These are phyloP conservation scores for Mycena haematopus DNA, from an alignment of 768 basidiomycete species.

Conservation along the genomic window DNA sequence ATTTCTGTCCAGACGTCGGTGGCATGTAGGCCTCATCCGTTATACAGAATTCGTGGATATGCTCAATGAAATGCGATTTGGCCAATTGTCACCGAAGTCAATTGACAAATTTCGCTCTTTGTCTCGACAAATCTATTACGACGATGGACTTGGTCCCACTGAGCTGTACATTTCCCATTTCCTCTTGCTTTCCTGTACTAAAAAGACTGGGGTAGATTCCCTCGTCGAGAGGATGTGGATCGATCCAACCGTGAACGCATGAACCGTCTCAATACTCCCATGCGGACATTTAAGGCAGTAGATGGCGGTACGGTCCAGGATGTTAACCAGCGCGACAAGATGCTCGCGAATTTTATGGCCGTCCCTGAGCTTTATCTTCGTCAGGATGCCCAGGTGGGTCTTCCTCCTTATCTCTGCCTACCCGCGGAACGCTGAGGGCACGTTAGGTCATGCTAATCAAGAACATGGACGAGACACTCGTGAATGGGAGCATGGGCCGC, in stretches of 20 bases:
- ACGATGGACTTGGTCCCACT: slow-evolving; percentile 86
- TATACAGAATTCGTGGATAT: slow-evolving; percentile 86
- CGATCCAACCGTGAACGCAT: slow-evolving; percentile 79
- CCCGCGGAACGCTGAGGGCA: slow-evolving; percentile 20
- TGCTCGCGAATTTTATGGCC: slow-evolving; percentile 93
- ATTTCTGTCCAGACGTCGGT: not conserved
- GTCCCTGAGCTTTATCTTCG: slow-evolving; percentile 73
- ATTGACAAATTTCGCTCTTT: slow-evolving; percentile 74
- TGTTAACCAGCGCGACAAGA: slow-evolving; percentile 66
- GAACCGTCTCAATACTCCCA: slow-evolving; percentile 58
- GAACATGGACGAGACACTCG: slow-evolving; percentile 88
- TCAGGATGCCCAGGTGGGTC: slow-evolving; percentile 71
- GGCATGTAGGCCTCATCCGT: slow-evolving; percentile 3
- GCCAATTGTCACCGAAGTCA: slow-evolving; percentile 66
- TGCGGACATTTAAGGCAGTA: slow-evolving; percentile 56
- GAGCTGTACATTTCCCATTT: slow-evolving; percentile 69
- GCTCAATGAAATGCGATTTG: slow-evolving; percentile 99
- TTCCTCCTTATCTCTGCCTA: not conserved
- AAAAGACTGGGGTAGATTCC: slow-evolving; percentile 65
- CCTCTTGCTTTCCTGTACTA: not conserved
- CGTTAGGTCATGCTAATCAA: slow-evolving; percentile 93
- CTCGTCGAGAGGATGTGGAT: slow-evolving; percentile 91
- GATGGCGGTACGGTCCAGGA: slow-evolving; percentile 71
- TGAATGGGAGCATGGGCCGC: slow-evolving; percentile 94
- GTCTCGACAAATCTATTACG: slow-evolving; percentile 72